Percentiles rank a stretch among this genome's conserved stretches.
phyloP scores from a whole-genome alignment of 2,329 filamentous ascomycete genomes.

The Metarhizium brunneum region DNA sequence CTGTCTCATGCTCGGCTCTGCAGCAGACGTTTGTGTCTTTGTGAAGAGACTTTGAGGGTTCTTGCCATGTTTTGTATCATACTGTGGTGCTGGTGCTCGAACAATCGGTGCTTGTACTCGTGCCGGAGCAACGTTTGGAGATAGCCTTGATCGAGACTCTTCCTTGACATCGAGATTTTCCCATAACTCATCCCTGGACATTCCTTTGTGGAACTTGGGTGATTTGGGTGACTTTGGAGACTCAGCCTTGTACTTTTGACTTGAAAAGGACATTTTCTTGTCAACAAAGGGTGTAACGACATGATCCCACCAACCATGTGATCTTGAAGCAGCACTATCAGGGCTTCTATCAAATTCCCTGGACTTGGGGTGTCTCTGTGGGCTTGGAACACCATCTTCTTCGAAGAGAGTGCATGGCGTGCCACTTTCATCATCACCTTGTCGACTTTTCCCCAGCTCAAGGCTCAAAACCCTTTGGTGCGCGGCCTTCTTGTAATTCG shows the following conservation, averaged over 20 bases:
- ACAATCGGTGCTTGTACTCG: slow-evolving; percentile 24
- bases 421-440: slow-evolving; percentile 39
- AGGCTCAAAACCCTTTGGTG: slow-evolving; percentile 26
- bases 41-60: background rate
- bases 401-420: slow-evolving; percentile 62
- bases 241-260: slow-evolving; percentile 23
- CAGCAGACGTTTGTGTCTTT: background rate
- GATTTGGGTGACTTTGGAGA: slow-evolving; percentile 13
- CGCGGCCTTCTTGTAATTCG: slow-evolving; percentile 25
- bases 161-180: slow-evolving; percentile 12
- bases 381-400: slow-evolving; percentile 47
- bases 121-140: slow-evolving; percentile 9
- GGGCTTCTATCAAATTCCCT: slow-evolving; percentile 28
- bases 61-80: slow-evolving; percentile 7
- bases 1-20: background rate
- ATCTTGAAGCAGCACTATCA: slow-evolving; percentile 45
- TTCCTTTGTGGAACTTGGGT: slow-evolving; percentile 7
- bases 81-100: slow-evolving; percentile 23
- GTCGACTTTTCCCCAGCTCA: slow-evolving; percentile 17
- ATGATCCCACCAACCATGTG: slow-evolving; percentile 70
- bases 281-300: slow-evolving; percentile 60
- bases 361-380: slow-evolving; percentile 28
- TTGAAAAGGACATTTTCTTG: slow-evolving; percentile 33
- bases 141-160: slow-evolving; percentile 6
- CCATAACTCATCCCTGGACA: slow-evolving; percentile 29